Percentiles rank a stretch among this genome's conserved stretches.
These are phyloP conservation scores for Austroboletus rostrupii DNA, from an alignment of 1,284 basidiomycete species.

Conservation along the genomic window DNA sequence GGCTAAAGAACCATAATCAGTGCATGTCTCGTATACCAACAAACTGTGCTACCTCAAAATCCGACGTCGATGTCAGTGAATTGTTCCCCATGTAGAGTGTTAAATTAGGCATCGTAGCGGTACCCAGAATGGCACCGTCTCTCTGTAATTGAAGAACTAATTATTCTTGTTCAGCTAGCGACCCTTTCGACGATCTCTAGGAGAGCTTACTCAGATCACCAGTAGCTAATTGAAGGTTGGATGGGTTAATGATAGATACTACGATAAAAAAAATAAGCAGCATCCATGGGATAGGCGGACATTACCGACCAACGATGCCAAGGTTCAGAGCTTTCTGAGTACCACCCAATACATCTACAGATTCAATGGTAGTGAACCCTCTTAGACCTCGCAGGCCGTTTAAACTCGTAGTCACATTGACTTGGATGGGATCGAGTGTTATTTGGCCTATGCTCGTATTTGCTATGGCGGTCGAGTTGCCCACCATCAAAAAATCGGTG, in stretches of 20 bases:
- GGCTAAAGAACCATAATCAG: constrained; percentile 38
- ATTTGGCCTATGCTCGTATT: constrained; percentile 67
- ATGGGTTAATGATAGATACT: constrained; percentile 72
- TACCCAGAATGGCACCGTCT: constrained; percentile 51
- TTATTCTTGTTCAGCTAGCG: neutral
- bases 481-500: constrained; percentile 58
- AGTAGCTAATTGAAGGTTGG: constrained; percentile 58
- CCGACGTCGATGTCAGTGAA: constrained; percentile 43
- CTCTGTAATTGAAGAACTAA: constrained; percentile 55
- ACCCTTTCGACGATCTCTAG: neutral
- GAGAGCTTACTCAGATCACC: constrained; percentile 54
- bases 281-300: neutral
- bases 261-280: constrained; percentile 1
- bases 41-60: constrained; percentile 40
- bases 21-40: neutral
- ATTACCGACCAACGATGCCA: constrained; percentile 48
- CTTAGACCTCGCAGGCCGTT: constrained; percentile 63
- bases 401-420: constrained; percentile 68
- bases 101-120: constrained; percentile 56
- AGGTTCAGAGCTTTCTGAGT: constrained; percentile 59
- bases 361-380: constrained; percentile 53
- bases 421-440: constrained; percentile 69
- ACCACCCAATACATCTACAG: constrained; percentile 71
- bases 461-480: constrained; percentile 62
- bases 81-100: constrained; percentile 59